Conservation (phyloP, 2,329 filamentous ascomycete species). For the Ophiostoma piceae region DNA sequence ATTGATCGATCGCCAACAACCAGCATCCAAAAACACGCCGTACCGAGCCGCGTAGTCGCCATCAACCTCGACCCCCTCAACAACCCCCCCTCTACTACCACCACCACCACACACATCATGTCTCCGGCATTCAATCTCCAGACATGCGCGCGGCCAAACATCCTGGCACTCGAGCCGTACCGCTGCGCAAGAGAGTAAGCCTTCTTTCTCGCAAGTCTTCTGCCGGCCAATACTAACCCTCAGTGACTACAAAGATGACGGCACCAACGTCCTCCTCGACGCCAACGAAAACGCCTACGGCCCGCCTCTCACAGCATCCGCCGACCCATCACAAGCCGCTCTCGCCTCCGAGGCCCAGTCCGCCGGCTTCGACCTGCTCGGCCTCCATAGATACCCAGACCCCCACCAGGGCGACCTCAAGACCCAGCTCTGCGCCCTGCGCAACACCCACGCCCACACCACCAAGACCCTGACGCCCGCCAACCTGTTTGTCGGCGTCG, state of each 20-base stretch:
- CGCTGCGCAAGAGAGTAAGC: slow-evolving; percentile 75
- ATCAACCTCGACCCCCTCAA: neutral
- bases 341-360: slow-evolving; percentile 70
- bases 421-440: slow-evolving; percentile 75
- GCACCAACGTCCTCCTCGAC: slow-evolving; percentile 90
- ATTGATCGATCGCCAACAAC: neutral
- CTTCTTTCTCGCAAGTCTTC: neutral
- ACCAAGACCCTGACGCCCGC: slow-evolving; percentile 65
- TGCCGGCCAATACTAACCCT: neutral
- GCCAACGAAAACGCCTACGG: slow-evolving; percentile 98
- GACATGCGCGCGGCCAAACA: slow-evolving; percentile 71
- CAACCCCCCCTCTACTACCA: neutral
- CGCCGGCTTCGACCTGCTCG: slow-evolving; percentile 64
- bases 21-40: neutral
- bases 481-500: slow-evolving; percentile 90
- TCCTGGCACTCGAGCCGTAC: slow-evolving; percentile 70
- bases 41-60: neutral
- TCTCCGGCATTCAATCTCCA: slow-evolving; percentile 62
- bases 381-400: slow-evolving; percentile 91
- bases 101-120: slow-evolving; percentile 37
- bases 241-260: slow-evolving; percentile 98
- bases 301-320: slow-evolving; percentile 52
- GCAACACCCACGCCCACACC: slow-evolving; percentile 81
- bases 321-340: slow-evolving; percentile 46
- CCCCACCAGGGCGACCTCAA: slow-evolving; percentile 89